phyloP scores from a whole-genome alignment of 2,329 filamentous ascomycete species.

The Fusarium pseudoanthophilum region DNA sequence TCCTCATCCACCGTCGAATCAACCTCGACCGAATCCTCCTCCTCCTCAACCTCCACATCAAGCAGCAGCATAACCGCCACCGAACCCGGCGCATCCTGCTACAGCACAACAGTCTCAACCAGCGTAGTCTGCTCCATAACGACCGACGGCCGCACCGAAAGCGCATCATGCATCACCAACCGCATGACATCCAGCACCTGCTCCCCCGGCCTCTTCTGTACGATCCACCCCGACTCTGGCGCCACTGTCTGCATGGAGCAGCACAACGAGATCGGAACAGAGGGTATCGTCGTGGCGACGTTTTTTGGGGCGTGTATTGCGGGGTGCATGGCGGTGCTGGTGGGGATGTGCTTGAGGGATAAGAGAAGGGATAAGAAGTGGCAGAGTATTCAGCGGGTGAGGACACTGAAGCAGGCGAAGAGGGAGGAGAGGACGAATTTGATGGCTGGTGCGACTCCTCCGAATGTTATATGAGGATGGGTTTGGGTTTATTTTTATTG shows the following conservation, averaged over 20 bases:
- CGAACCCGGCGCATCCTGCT: slow-evolving; percentile 10
- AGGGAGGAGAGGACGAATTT: background rate
- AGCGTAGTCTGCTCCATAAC: slow-evolving; percentile 18
- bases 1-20: background rate
- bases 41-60: background rate
- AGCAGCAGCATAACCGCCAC: background rate
- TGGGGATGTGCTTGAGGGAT: slow-evolving; percentile 4
- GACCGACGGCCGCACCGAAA: slow-evolving; percentile 15
- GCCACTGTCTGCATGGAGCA: slow-evolving; percentile 8
- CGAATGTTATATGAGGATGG: background rate
- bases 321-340: slow-evolving; percentile 1
- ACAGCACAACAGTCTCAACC: slow-evolving; percentile 19
- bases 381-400: slow-evolving; percentile 1
- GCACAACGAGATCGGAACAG: slow-evolving; percentile 7
- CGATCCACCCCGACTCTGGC: slow-evolving; percentile 12
- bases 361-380: slow-evolving; percentile 6
- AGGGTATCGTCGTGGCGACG: slow-evolving; percentile 8
- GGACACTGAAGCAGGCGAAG: slow-evolving; percentile 4
- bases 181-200: slow-evolving; percentile 22
- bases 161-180: slow-evolving; percentile 7
- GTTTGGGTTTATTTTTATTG: no score
- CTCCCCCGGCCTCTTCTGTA: slow-evolving; percentile 8
- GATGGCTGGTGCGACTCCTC: background rate
- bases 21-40: background rate
- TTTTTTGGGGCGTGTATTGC: slow-evolving; percentile 8